These are phyloP conservation scores for Penicillium griseofulvum DNA, from an alignment of 2,329 filamentous ascomycete genomes.

Conservation along the genomic window DNA sequence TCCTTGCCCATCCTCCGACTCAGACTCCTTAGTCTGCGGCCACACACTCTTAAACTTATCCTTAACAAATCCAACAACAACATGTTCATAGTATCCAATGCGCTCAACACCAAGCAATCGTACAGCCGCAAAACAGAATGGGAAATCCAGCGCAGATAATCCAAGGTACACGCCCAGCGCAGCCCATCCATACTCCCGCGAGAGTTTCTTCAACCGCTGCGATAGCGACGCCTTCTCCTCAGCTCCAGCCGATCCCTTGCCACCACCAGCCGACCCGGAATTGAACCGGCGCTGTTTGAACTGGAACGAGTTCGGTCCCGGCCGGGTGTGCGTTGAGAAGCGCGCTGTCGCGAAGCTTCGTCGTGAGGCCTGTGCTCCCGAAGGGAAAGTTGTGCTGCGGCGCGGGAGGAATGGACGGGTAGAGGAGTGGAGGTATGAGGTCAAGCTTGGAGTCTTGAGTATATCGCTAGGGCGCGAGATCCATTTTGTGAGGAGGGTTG, in stretches of 20 bases:
- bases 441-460: constrained; percentile 7
- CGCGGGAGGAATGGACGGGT: background rate
- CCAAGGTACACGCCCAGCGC: constrained; percentile 87
- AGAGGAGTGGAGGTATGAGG: background rate
- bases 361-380: background rate
- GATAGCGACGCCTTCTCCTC: constrained; percentile 55
- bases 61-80: constrained; percentile 41
- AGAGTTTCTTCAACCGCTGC: constrained; percentile 75
- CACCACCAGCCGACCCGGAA: constrained; percentile 11
- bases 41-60: constrained; percentile 34
- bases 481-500: constrained; percentile 21
- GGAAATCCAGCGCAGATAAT: constrained; percentile 84
- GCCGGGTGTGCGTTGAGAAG: background rate
- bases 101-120: constrained; percentile 76
- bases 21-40: constrained; percentile 28
- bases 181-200: constrained; percentile 90
- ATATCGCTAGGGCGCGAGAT: constrained; percentile 18
- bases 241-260: constrained; percentile 14
- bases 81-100: constrained; percentile 62
- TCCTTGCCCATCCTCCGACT: constrained; percentile 18
- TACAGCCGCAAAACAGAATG: constrained; percentile 90
- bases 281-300: constrained; percentile 24
- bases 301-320: constrained; percentile 1
- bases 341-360: constrained; percentile 2
- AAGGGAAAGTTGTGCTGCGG: constrained; percentile 4